Conservation (phyloP, 176 grass and related monocot species). For the Ensete ventricosum region DNA sequence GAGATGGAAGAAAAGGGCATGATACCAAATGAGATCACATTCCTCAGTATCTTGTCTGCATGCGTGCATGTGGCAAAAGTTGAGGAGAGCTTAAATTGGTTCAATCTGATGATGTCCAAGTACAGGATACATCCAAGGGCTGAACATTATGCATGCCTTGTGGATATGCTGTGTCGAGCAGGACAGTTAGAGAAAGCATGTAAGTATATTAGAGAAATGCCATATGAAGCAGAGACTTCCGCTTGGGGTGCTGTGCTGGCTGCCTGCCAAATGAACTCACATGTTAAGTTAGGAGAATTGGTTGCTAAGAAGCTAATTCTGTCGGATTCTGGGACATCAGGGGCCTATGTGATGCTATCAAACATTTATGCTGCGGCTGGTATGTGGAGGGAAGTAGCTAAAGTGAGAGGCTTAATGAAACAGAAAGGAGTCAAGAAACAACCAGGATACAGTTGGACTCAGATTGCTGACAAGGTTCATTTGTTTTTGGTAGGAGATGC, state of each 20-base stretch:
- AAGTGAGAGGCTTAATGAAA: slow-evolving; percentile 69
- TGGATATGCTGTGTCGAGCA: slow-evolving; percentile 66
- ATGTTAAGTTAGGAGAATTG: slow-evolving; percentile 70
- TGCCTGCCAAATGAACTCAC: slow-evolving; percentile 53
- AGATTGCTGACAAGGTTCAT: slow-evolving; percentile 73
- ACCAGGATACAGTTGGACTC: slow-evolving; percentile 82
- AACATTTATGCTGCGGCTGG: slow-evolving; percentile 84
- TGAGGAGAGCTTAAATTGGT: slow-evolving; percentile 63
- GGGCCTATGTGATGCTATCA: slow-evolving; percentile 76
- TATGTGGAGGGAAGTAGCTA: slow-evolving; percentile 72
- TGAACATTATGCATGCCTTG: slow-evolving; percentile 78
- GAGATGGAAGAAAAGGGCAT: slow-evolving; percentile 47
- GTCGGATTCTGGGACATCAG: slow-evolving; percentile 50
- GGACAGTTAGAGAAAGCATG: slow-evolving; percentile 68
- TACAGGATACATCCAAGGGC: slow-evolving; percentile 39
- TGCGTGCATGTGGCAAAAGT: slow-evolving; percentile 66
- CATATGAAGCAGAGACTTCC: slow-evolving; percentile 50
- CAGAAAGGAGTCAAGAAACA: slow-evolving; percentile 79
- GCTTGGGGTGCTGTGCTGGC: slow-evolving; percentile 59
- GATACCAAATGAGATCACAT: slow-evolving; percentile 55
- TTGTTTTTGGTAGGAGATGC: slow-evolving; percentile 70
- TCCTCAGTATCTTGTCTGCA: slow-evolving; percentile 64
- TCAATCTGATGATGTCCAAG: slow-evolving; percentile 59
- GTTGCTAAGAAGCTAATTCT: slow-evolving; percentile 62
- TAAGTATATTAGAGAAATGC: slow-evolving; percentile 59